Evolutionary conservation across 2,329 filamentous ascomycete species (phyloP).

Genomic region (Tympanopsis confertula): DNA sequence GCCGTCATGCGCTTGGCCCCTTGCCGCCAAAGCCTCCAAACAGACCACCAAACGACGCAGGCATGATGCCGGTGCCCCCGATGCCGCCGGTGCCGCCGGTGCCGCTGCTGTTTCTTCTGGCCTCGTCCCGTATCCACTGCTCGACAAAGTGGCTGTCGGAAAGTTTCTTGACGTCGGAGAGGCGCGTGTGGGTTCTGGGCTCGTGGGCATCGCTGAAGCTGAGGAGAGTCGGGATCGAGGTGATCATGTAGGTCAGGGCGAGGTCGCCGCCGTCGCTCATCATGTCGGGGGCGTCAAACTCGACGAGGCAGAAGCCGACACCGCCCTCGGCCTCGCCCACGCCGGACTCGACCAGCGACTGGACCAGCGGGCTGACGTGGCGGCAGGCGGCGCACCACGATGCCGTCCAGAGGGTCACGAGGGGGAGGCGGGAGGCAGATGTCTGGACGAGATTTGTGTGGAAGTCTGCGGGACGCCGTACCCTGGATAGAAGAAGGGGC

Average conservation of each 20-base stretch:
- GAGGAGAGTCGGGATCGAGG: conserved; percentile 42
- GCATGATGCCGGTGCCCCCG: conserved; percentile 10
- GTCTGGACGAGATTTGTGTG: conserved; percentile 42
- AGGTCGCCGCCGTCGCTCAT: conserved; percentile 33
- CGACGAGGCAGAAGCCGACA: conserved; percentile 38
- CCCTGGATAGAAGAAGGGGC: conserved; percentile 19
- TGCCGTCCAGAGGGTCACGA: conserved; percentile 50
- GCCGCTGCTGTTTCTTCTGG: conserved; percentile 29
- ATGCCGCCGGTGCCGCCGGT: conserved; percentile 28
- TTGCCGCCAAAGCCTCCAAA: conserved; percentile 21
- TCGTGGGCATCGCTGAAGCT: conserved; percentile 45
- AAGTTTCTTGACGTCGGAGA: conserved; percentile 35
- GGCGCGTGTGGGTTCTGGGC: conserved; percentile 32
- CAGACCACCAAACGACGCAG: conserved; percentile 23
- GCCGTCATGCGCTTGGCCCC: too few species aligned
- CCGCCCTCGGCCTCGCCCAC: conserved; percentile 43
- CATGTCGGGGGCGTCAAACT: conserved; percentile 46
- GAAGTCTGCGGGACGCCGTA: conserved; percentile 41
- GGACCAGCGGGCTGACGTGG: conserved; percentile 33
- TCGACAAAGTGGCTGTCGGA: conserved; percentile 35
- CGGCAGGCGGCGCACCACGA: conserved; percentile 45
- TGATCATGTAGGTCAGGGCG: conserved; percentile 45
- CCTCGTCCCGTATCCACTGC: conserved; percentile 41
- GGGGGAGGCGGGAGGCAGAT: conserved; percentile 36
- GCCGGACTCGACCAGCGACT: conserved; percentile 33